These are phyloP conservation scores for Mucor saturninus DNA, from an alignment of 371 early-diverging fungal species.

Conservation along the genomic window DNA sequence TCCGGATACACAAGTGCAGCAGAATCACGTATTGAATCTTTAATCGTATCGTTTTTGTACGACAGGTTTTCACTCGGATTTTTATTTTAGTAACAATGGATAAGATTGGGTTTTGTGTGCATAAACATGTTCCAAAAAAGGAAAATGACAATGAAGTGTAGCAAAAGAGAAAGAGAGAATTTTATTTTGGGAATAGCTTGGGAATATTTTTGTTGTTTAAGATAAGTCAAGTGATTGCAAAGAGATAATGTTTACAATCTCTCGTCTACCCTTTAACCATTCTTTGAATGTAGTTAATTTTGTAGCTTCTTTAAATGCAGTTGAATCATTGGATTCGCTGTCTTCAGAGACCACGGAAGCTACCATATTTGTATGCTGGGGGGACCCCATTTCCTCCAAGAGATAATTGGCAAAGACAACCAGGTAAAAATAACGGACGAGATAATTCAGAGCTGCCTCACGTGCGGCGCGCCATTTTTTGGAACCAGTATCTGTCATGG, in stretches of 20 bases:
- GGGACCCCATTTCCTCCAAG: conserved; percentile 58
- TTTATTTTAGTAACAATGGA: background rate
- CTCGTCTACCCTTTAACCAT: conserved; percentile 59
- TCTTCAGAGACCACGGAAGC: conserved; percentile 7
- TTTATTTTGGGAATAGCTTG: background rate
- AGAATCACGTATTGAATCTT: conserved; percentile 3
- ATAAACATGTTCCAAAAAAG: too few species aligned
- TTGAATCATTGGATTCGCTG: background rate
- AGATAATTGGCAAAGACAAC: conserved; percentile 77
- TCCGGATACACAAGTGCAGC: conserved; percentile 5
- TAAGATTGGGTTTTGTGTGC: conserved; percentile 6
- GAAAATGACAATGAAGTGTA: too few species aligned
- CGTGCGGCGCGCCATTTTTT: conserved; percentile 53
- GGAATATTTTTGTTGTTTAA: background rate
- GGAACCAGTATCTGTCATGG: conserved; percentile 49
- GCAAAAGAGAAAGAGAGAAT: background rate
- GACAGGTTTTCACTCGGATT: too few species aligned
- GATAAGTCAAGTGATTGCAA: conserved; percentile 33
- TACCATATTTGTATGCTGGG: background rate
- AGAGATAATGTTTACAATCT: conserved; percentile 57
- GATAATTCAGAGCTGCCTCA: conserved; percentile 63
- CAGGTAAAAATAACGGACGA: conserved; percentile 75
- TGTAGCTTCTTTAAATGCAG: conserved; percentile 42
- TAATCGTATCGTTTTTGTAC: background rate
- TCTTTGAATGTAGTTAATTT: conserved; percentile 49